phyloP scores from a whole-genome alignment of 2,329 filamentous ascomycete species.

The Ambrosiella xylebori region DNA sequence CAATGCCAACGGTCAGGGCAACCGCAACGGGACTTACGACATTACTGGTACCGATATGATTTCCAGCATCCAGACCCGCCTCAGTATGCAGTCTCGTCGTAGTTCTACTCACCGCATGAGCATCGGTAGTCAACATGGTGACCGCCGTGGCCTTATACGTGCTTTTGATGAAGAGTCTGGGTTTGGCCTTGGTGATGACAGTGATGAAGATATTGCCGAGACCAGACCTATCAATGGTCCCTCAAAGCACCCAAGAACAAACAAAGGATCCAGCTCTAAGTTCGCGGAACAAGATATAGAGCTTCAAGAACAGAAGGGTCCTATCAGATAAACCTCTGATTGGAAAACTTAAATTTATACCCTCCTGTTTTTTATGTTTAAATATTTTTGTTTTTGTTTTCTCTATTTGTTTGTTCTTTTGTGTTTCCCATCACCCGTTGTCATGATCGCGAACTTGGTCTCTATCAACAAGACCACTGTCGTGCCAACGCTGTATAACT shows the following conservation, averaged over 20 bases:
- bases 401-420: constrained; percentile 1
- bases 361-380: constrained; percentile 5
- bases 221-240: constrained; percentile 12
- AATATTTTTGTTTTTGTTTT: constrained; percentile 5
- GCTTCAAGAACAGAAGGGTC: constrained; percentile 29
- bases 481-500: neutral
- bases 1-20: constrained; percentile 63
- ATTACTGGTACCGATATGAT: constrained; percentile 83
- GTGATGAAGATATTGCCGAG: constrained; percentile 19
- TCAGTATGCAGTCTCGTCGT: constrained; percentile 80
- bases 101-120: constrained; percentile 50
- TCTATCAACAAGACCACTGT: neutral
- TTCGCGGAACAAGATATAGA: constrained; percentile 26
- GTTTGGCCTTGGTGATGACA: constrained; percentile 59
- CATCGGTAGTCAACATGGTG: constrained; percentile 45
- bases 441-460: neutral
- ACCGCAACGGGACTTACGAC: constrained; percentile 50
- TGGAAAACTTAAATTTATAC: neutral
- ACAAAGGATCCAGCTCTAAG: constrained; percentile 16
- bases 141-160: constrained; percentile 69
- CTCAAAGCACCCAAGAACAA: constrained; percentile 13
- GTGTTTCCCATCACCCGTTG: constrained; percentile 1
- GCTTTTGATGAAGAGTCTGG: constrained; percentile 72
- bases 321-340: constrained; percentile 14
- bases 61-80: constrained; percentile 71